A percentile compares a stretch with the other conserved stretches of the same genome.
Conservation (phyloP, 768 basidiomycete genomes). For the Boletus edulis region DNA sequence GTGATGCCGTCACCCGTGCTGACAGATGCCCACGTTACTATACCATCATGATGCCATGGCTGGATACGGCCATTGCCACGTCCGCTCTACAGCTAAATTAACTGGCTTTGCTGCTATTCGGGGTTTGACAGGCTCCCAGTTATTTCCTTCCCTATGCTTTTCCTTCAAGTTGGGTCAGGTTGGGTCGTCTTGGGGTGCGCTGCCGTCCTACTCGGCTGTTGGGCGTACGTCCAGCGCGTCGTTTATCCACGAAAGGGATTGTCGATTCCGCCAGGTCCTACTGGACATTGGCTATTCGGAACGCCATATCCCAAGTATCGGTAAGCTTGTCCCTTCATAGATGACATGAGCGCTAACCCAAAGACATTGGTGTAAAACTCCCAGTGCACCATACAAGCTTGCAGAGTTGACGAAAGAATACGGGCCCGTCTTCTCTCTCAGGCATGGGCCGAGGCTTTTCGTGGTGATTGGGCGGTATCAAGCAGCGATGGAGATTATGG, state of each 20-base stretch:
- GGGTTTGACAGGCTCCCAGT: too few relatives aligned
- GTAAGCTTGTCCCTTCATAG: not conserved
- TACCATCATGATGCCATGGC: too few relatives aligned
- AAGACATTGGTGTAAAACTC: too few relatives aligned
- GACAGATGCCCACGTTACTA: too few relatives aligned
- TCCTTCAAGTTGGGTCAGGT: not conserved
- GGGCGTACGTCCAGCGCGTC: not conserved
- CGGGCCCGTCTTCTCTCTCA: conserved; percentile 4
- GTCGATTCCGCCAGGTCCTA: conserved; percentile 3
- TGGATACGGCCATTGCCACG: too few relatives aligned
- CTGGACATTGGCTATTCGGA: conserved; percentile 10
- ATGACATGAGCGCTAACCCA: too few relatives aligned
- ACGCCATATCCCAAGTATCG: conserved; percentile 5
- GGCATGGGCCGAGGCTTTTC: not conserved
- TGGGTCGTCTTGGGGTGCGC: not conserved
- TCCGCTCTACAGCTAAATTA: not conserved
- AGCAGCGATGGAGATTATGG: conserved; percentile 12
- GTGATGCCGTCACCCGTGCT: not conserved
- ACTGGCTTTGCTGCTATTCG: not conserved
- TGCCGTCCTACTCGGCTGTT: not conserved
- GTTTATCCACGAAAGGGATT: not conserved
- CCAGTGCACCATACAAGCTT: conserved; percentile 1
- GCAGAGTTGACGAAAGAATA: conserved; percentile 7
- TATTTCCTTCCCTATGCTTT: not conserved
- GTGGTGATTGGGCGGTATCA: conserved; percentile 7